phyloP scores from a whole-genome alignment of 768 basidiomycete genomes.

The Gymnopilus dilepis region DNA sequence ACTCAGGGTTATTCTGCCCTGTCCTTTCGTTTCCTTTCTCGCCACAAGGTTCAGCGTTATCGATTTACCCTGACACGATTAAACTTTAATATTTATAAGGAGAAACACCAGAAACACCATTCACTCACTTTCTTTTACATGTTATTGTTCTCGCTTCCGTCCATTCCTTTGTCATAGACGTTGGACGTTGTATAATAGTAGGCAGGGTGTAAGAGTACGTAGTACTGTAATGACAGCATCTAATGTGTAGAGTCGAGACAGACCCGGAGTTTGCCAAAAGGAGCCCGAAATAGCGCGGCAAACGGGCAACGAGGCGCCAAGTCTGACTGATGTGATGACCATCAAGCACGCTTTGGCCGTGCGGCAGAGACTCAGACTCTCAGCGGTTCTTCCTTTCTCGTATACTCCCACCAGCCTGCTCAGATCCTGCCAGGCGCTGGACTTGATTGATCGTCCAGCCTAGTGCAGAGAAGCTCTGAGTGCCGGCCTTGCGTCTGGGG shows the following conservation, averaged over 20 bases:
- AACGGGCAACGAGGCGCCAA: constrained; percentile 6
- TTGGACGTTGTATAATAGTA: neutral
- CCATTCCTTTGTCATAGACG: neutral
- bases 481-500: neutral
- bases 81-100: too few species aligned
- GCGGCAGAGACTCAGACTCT: neutral
- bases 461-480: too few species aligned
- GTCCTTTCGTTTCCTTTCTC: neutral
- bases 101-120: neutral
- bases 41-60: neutral
- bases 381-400: neutral
- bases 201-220: neutral
- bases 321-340: neutral
- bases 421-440: neutral
- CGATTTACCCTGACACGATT: too few species aligned
- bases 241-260: neutral
- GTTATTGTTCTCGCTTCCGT: neutral
- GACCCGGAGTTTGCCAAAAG: neutral
- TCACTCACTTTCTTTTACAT: neutral
- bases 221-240: neutral
- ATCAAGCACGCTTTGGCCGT: constrained; percentile 4
- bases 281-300: neutral
- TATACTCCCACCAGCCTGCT: neutral
- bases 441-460: neutral
- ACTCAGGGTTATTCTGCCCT: neutral